Conservation (phyloP, 140 eudicot species). For the Cichorium intybus region DNA sequence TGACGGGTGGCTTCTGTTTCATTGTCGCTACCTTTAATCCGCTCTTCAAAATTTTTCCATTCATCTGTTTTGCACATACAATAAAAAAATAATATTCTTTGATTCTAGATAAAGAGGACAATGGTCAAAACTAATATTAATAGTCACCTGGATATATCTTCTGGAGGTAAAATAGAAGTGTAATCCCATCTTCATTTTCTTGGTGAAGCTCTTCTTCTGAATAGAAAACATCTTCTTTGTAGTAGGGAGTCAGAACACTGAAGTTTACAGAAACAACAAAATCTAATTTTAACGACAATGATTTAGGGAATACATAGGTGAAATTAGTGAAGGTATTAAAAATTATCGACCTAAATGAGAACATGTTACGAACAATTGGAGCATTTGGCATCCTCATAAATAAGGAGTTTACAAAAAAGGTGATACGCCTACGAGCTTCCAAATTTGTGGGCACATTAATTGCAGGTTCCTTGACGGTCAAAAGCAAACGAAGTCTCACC, state of each 20-base stretch:
- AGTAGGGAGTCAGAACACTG: constrained; percentile 97
- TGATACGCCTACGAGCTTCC: constrained; percentile 98
- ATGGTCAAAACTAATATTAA: background rate
- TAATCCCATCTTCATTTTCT: constrained; percentile 95
- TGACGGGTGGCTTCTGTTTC: constrained; percentile 57
- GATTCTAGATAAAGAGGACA: constrained; percentile 3
- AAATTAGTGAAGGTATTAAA: background rate
- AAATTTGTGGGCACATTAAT: constrained; percentile 88
- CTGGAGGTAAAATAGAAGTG: constrained; percentile 86
- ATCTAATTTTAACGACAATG: background rate
- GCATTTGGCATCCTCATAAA: constrained; percentile 95
- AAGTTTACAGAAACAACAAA: constrained; percentile 22
- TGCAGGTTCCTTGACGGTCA: constrained; percentile 95
- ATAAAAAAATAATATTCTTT: background rate
- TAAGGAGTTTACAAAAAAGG: constrained; percentile 92
- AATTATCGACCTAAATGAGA: constrained; percentile 89
- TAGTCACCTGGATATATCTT: constrained; percentile 92
- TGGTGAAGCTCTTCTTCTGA: constrained; percentile 68
- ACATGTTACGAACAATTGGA: constrained; percentile 97
- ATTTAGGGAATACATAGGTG: background rate
- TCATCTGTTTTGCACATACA: constrained; percentile 59
- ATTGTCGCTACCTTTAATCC: constrained; percentile 45
- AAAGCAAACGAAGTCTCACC: constrained; percentile 87
- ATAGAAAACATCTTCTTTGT: constrained; percentile 88
- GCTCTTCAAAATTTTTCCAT: constrained; percentile 67